Base-by-base conservation (phyloP, 129 eudicot genomes). In the Lactuca saligna region DNA sequence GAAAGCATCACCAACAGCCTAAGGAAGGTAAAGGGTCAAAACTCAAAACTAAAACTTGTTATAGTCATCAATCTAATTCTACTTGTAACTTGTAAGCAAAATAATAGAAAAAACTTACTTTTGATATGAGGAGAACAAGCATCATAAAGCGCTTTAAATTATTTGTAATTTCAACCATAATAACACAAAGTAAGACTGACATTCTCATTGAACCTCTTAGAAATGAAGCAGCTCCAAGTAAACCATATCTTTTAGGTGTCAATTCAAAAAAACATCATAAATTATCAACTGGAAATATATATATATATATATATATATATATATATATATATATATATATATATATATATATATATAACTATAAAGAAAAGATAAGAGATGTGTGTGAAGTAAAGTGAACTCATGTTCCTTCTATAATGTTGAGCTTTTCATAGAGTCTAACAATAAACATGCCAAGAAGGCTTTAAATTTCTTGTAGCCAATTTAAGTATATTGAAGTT, bases 1-100 rank as follows among this genome's bases (percentile, higher is more conserved):
- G 59, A 92, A 92, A 80, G 95, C 96, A 82, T 92, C 98, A 74
- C 98, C 98, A 73, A 92, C 98, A 58, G 98, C 98, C 98, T 92
- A 72, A 81, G 20, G 20, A 75, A 66, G 70, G 42, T 25, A 61
- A 72, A 68, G 20, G 12, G 61, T 69, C 51, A 76, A 54, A 41
- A 51, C 38, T 5, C n/a, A n/a, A n/a, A n/a, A n/a, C n/a, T n/a
- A 46, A 41, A 17, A 49, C 58, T 48, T 31, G 49, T 64, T 37
- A 75, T 6, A 57, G 1, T 48, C 5, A 49, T 17, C 63, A 48
- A 14, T 50, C 16, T 7, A 25, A 25, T 25, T 25, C 29, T 25
- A 25, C 1, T 25, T 25, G 29, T 25, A 25, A 25, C 29, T 25
- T 25, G 29, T 25, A 54, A 39, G 38, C 35, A 35, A 49, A 50